phyloP scores from a whole-genome alignment of 495 filamentous ascomycete species.

The Friedmanniomyces simplex region DNA sequence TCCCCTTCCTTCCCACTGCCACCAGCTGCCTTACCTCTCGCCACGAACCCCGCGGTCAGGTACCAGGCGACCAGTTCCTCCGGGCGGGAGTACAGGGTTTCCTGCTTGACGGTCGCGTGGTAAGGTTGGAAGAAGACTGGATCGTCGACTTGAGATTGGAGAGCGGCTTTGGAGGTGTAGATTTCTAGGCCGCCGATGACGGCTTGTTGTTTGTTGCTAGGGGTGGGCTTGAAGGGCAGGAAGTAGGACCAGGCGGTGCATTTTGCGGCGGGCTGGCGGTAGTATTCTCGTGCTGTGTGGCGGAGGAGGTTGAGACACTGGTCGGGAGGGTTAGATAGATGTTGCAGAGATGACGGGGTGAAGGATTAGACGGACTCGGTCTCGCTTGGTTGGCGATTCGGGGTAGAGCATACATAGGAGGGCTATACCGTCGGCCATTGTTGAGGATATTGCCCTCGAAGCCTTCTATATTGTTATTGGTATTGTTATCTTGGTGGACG shows the following conservation, averaged over 20 bases:
- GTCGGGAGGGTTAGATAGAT: background rate
- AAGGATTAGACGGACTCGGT: conserved; percentile 1
- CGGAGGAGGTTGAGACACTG: conserved; percentile 15
- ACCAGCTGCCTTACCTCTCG: no score
- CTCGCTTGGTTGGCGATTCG: conserved; percentile 1
- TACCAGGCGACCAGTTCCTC: conserved; percentile 14
- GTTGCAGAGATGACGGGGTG: background rate
- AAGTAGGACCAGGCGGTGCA: conserved; percentile 17
- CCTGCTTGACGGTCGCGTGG: conserved; percentile 8
- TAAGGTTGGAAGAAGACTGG: conserved; percentile 12
- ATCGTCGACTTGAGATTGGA: conserved; percentile 13
- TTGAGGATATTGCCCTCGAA: no score
- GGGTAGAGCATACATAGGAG: conserved; percentile 12
- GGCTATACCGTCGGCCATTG: conserved; percentile 2
- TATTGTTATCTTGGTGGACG: no score
- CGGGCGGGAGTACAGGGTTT: conserved; percentile 5
- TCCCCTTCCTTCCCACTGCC: background rate
- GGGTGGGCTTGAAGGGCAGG: background rate
- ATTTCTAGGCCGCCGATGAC: conserved; percentile 12
- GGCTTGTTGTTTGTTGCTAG: background rate
- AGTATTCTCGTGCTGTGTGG: conserved; percentile 12
- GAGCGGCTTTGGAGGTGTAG: conserved; percentile 11
- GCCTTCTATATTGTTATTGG: no score
- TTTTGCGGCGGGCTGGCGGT: conserved; percentile 4
- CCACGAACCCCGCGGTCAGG: conserved; percentile 10